Conservation (phyloP, 768 basidiomycete genomes). For the Mycena kentingensis region DNA sequence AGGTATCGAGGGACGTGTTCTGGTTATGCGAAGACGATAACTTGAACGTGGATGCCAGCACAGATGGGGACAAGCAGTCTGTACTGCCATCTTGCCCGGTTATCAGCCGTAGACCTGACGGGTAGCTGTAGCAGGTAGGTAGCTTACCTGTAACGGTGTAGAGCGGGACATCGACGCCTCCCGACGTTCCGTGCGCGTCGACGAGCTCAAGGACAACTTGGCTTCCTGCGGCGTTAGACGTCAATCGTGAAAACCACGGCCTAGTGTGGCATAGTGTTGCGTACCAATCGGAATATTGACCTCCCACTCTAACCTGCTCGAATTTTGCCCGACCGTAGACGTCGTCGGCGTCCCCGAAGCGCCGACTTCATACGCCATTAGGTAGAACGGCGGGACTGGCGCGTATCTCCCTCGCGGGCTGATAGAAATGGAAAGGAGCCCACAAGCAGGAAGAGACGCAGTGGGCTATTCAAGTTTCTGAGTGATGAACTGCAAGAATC, state of each 20-base stretch:
- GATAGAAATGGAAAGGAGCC: background rate
- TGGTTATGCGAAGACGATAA: background rate
- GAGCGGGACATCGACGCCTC: background rate
- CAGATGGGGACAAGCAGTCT: constrained; percentile 4
- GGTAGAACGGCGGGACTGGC: background rate
- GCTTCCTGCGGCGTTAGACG: background rate
- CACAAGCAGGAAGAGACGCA: background rate
- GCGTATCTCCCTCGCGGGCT: background rate
- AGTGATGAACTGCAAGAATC: background rate
- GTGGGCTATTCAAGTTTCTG: no score
- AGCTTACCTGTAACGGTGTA: background rate
- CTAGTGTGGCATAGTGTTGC: no score
- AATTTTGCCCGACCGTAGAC: background rate
- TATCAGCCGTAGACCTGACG: constrained; percentile 1
- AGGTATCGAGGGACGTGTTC: constrained; percentile 3
- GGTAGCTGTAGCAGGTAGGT: background rate
- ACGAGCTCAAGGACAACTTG: background rate
- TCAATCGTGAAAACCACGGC: no score
- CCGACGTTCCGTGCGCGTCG: background rate
- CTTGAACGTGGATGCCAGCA: background rate
- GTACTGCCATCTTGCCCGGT: background rate
- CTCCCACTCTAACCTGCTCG: background rate
- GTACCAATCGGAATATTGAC: background rate
- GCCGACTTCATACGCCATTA: background rate
- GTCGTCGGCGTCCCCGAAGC: background rate